phyloP scores from a whole-genome alignment of 805 yeast genomes.

The Zygosaccharomyces bisporus region DNA sequence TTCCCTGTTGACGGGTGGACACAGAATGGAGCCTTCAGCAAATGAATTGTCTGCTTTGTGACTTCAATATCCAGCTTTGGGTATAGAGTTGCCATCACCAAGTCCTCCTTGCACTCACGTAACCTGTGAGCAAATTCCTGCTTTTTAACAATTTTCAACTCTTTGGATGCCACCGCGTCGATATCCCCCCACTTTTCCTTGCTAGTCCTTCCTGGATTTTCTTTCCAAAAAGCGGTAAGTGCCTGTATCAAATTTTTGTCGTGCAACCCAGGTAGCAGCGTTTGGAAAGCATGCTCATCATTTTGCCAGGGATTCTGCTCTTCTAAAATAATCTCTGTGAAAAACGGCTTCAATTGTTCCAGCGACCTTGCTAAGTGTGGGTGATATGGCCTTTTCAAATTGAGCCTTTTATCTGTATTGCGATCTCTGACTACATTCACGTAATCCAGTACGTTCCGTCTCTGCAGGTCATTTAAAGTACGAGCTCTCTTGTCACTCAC shows the following conservation, averaged over 20 bases:
- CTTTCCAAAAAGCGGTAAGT: conserved; percentile 57
- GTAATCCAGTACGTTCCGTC: conserved; percentile 81
- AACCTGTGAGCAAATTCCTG: conserved; percentile 40
- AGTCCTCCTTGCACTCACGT: conserved; percentile 75
- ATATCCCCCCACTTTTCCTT: conserved; percentile 77
- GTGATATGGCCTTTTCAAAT: conserved; percentile 75
- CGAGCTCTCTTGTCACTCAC: conserved; percentile 84
- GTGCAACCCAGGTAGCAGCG: conserved; percentile 58
- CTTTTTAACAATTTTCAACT: conserved; percentile 26
- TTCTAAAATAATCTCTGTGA: conserved; percentile 59
- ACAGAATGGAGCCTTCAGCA: conserved; percentile 94
- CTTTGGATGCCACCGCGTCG: conserved; percentile 46
- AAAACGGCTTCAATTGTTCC: conserved; percentile 58
- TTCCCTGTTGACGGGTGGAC: conserved; percentile 95
- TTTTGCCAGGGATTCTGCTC: conserved; percentile 88
- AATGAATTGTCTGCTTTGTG: conserved; percentile 82
- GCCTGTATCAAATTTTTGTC: conserved; percentile 54
- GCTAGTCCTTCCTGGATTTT: conserved; percentile 49
- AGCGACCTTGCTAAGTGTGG: conserved; percentile 81
- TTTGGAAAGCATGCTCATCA: conserved; percentile 50
- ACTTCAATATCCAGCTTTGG: conserved; percentile 94
- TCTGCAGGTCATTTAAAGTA: conserved; percentile 60
- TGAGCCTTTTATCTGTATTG: conserved; percentile 44
- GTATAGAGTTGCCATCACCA: conserved; percentile 73
- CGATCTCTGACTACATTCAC: conserved; percentile 66